Percentiles rank a stretch among this genome's conserved stretches.
phyloP scores from a whole-genome alignment of 805 yeast species.

The Blastobotrys chiropterorum region DNA sequence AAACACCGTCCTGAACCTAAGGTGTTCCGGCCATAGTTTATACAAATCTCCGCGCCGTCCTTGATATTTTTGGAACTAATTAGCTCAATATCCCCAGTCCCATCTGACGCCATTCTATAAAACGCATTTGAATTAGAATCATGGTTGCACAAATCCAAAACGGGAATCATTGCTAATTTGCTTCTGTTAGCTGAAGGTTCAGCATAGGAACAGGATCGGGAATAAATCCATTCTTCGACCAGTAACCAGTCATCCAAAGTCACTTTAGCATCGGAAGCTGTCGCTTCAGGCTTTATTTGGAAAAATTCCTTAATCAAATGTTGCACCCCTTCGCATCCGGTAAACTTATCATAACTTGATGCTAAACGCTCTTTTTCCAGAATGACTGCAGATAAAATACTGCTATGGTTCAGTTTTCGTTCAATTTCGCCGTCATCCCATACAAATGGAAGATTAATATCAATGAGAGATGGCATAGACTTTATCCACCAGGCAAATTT shows the following conservation, averaged over 20 bases:
- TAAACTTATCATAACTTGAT: conserved; percentile 19
- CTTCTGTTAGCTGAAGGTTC: conserved; percentile 8
- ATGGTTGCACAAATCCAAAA: conserved; percentile 51
- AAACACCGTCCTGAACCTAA: conserved; percentile 31
- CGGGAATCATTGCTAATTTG: conserved; percentile 43
- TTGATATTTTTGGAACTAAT: conserved; percentile 8
- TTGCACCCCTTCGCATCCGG: conserved; percentile 8
- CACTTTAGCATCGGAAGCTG: conserved; percentile 6
- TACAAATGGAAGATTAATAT: conserved; percentile 27
- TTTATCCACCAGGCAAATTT: conserved; percentile 19
- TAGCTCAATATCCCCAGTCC: conserved; percentile 8
- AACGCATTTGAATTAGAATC: conserved; percentile 24
- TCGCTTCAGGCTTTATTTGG: neutral
- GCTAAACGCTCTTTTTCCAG: conserved; percentile 20
- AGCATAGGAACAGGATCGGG: conserved; percentile 30
- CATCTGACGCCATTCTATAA: conserved; percentile 28
- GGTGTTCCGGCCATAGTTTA: conserved; percentile 33
- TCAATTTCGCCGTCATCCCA: conserved; percentile 25
- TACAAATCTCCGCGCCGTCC: conserved; percentile 24
- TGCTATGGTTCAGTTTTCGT: conserved; percentile 17
- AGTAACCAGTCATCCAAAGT: conserved; percentile 25
- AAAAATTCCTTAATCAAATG: conserved; percentile 11
- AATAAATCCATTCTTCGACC: conserved; percentile 33
- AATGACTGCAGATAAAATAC: conserved; percentile 23
- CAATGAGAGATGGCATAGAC: conserved; percentile 23